A percentile compares a stretch with the other conserved stretches of the same genome.
phyloP scores from a whole-genome alignment of 2,329 filamentous ascomycete species.

The Penicillium sp. region DNA sequence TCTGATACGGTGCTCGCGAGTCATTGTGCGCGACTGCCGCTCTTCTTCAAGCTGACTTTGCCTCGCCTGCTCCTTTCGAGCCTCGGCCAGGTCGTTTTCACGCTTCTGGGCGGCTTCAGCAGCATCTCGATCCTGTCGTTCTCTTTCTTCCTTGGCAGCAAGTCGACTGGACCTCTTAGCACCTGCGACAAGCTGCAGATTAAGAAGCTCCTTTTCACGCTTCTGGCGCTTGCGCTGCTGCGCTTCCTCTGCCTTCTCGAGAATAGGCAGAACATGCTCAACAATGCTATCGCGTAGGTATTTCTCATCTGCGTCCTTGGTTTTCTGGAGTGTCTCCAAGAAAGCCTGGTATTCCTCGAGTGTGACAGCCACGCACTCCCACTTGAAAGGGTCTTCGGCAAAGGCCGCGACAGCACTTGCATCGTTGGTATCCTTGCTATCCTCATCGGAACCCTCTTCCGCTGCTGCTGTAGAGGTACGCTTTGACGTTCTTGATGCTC shows the following conservation, averaged over 20 bases:
- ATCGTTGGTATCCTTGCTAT: constrained; percentile 33
- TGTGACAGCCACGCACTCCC: constrained; percentile 87
- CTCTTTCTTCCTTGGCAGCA: constrained; percentile 75
- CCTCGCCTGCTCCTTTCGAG: constrained; percentile 57
- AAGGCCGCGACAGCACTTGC: constrained; percentile 34
- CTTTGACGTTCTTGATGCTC: constrained; percentile 67
- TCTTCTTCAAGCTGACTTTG: constrained; percentile 68
- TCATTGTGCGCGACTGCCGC: constrained; percentile 74
- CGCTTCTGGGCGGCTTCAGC: constrained; percentile 68
- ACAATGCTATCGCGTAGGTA: constrained; percentile 68
- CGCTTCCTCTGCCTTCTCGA: constrained; percentile 71
- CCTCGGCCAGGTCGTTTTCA: constrained; percentile 62
- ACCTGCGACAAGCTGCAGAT: constrained; percentile 81
- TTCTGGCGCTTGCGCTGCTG: constrained; percentile 69
- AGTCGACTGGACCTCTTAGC: constrained; percentile 92
- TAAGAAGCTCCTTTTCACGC: constrained; percentile 77
- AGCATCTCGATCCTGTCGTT: constrained; percentile 68
- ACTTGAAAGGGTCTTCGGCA: constrained; percentile 67
- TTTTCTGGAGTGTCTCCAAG: constrained; percentile 68
- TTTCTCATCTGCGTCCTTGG: constrained; percentile 82
- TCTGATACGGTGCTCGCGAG: constrained; percentile 78
- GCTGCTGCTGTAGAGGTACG: constrained; percentile 49
- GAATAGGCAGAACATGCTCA: constrained; percentile 76
- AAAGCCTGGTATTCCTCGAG: constrained; percentile 73
- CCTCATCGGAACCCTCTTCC: constrained; percentile 46